Evolutionary conservation across 495 filamentous ascomycete genomes (phyloP), one percentile per base, ranked within the genome.

Genomic region (Evansstolkia leycettana): DNA sequence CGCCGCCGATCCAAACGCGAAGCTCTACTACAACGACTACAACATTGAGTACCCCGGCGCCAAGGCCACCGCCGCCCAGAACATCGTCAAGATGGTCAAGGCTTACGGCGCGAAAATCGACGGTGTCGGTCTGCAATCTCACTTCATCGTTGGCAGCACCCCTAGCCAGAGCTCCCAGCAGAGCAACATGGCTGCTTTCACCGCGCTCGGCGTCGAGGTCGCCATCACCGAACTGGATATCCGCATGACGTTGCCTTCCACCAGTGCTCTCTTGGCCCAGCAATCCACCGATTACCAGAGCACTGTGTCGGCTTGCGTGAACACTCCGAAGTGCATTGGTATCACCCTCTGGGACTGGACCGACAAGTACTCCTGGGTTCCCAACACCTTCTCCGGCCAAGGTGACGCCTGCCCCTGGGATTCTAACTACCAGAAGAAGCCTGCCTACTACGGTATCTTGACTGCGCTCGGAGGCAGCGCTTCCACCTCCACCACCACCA

Each of bases 21-120:
- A 77, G 49, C 63, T 80, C 14, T 79, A 75, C 47, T 76, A 74
- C 55, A 79, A 79, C 49, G 75, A 80, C 59, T 79, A 77, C 60
- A 72, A 71, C 50, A 69, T 79, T 41, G 74, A 77, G 51, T 57
- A 55, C 43, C 56, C 64, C 28, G 60, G 63, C 17, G 46, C 58
- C 46, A 78, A 79, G 52, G 55, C 65, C 16, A 41, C 48, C 28
- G 48, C 46, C 8, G 59, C 69, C 13, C 42, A 70, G 15, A 38
- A 55, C 17, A 47, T 78, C 27, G 65, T 78, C 42, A 40, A 50
- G 28, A 51, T 65, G 14, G 40, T 77, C 34, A 51, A 67, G 46
- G 39, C 37, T 17, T 26, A n/a, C 7, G 67, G 65, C 32, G 57
- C 70, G 10, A 65, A 61, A 23, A 76, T 78, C 46, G 67, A 78